Evolutionary conservation across 2,329 filamentous ascomycete genomes (phyloP).

Genomic region (Trichoderma sp.): DNA sequence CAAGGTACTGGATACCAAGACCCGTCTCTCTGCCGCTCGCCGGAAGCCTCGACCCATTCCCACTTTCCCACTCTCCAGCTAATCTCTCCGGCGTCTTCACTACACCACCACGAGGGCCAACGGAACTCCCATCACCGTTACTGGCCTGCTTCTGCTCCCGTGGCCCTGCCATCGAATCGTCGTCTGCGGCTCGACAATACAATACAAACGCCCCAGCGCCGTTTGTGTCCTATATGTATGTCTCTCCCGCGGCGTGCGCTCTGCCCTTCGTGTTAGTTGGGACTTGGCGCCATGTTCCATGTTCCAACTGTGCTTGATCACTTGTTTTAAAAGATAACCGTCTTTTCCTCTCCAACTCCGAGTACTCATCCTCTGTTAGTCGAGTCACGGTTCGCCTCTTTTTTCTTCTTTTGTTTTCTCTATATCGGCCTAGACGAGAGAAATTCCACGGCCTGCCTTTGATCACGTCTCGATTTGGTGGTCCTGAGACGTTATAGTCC

Average conservation of each 20-base stretch:
- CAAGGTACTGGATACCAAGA: neutral
- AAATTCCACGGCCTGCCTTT: neutral
- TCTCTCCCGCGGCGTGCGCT: slow-evolving; percentile 10
- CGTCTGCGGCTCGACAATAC: neutral
- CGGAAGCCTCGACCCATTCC: slow-evolving; percentile 36
- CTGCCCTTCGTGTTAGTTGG: slow-evolving; percentile 28
- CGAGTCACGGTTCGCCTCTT: neutral
- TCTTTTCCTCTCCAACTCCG: slow-evolving; percentile 4
- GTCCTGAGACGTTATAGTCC: slow-evolving; percentile 23
- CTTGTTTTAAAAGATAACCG: neutral
- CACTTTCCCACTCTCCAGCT: slow-evolving; percentile 30
- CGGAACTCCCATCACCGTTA: neutral
- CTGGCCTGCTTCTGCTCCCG: slow-evolving; percentile 14
- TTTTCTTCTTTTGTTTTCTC: neutral
- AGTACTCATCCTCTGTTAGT: slow-evolving; percentile 12
- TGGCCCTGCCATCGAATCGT: slow-evolving; percentile 4
- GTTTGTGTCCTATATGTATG: slow-evolving; percentile 23
- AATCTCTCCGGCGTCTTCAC: slow-evolving; percentile 36
- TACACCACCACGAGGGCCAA: slow-evolving; percentile 28
- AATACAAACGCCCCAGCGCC: neutral
- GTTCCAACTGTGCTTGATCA: slow-evolving; percentile 16
- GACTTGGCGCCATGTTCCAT: slow-evolving; percentile 22
- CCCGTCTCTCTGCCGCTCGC: too few species aligned
- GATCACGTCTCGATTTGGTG: slow-evolving; percentile 23
- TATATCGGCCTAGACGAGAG: neutral